phyloP scores from a whole-genome alignment of 176 grass and related monocot species.

The Oryza glumipatula region DNA sequence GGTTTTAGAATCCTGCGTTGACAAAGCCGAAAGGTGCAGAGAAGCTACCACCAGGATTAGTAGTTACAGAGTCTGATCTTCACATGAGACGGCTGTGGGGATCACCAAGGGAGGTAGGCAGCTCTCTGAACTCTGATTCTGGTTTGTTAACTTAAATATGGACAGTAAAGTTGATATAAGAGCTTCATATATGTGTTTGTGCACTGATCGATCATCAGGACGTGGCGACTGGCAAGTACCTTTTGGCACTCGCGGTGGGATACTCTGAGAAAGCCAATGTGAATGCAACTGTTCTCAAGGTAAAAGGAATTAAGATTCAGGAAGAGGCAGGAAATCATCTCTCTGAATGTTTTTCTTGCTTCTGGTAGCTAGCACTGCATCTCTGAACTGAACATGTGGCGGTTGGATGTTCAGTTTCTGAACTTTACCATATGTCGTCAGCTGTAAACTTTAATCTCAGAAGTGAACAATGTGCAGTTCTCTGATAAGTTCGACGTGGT shows the following conservation, averaged over 20 bases:
- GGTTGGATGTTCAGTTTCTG: too few relatives aligned
- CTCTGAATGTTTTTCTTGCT: background rate
- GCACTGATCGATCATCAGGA: background rate
- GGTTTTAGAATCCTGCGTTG: background rate
- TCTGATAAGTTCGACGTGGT: slow-evolving; percentile 6
- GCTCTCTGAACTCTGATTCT: background rate
- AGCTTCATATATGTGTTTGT: too few relatives aligned
- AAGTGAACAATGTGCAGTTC: slow-evolving; percentile 7
- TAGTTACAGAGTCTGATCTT: slow-evolving; percentile 48
- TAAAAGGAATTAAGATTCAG: background rate
- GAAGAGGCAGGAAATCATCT: background rate
- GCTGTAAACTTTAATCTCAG: too few relatives aligned
- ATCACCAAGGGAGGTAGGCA: slow-evolving; percentile 41
- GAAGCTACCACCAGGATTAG: slow-evolving; percentile 51
- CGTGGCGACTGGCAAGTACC: background rate
- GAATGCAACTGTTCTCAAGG: background rate
- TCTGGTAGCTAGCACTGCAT: background rate
- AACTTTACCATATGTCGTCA: too few relatives aligned
- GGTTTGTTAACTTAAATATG: background rate
- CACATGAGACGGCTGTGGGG: slow-evolving; percentile 62
- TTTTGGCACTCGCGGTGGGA: background rate
- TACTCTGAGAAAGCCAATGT: background rate
- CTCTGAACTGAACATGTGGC: too few relatives aligned
- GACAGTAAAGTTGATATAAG: too few relatives aligned
- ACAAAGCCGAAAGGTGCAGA: slow-evolving; percentile 47